A percentile compares a stretch with the other conserved stretches of the same genome.
Conservation (phyloP, 2,329 filamentous ascomycete species). For the Hymenoscyphus fraxineus region DNA sequence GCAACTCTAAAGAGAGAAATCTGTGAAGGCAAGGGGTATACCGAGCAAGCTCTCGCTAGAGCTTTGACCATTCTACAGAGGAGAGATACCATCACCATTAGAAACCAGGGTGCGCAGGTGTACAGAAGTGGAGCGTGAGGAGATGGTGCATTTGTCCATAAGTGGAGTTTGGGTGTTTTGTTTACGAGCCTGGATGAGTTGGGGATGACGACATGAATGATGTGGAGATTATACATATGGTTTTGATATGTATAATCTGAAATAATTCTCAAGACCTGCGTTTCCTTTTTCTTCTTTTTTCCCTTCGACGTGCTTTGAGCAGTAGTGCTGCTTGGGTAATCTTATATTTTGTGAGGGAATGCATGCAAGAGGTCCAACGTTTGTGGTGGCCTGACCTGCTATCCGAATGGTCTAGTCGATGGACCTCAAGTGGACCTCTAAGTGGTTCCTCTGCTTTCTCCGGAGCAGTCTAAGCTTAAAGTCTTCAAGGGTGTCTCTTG, state of each 20-base stretch:
- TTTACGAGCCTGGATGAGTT: neutral
- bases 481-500: neutral
- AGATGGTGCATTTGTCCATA: neutral
- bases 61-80: conserved; percentile 83
- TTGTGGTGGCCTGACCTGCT: neutral
- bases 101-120: conserved; percentile 71
- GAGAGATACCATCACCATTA: conserved; percentile 79
- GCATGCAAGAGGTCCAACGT: too few relatives aligned
- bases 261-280: neutral
- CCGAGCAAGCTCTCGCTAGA: conserved; percentile 78
- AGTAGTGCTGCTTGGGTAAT: neutral
- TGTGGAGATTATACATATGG: neutral
- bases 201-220: neutral
- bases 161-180: neutral
- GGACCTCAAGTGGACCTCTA: neutral
- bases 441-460: neutral
- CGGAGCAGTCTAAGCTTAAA: neutral
- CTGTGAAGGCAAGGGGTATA: conserved; percentile 86
- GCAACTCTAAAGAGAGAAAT: conserved; percentile 85
- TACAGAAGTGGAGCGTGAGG: conserved; percentile 65
- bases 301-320: neutral
- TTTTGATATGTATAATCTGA: neutral
- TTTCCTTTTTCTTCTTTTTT: neutral
- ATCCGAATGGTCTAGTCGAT: neutral
- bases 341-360: too few relatives aligned